Percentiles rank a stretch among this genome's conserved stretches.
Conservation (phyloP, 305 asterid species). For the Solanum aculeatissimum region DNA sequence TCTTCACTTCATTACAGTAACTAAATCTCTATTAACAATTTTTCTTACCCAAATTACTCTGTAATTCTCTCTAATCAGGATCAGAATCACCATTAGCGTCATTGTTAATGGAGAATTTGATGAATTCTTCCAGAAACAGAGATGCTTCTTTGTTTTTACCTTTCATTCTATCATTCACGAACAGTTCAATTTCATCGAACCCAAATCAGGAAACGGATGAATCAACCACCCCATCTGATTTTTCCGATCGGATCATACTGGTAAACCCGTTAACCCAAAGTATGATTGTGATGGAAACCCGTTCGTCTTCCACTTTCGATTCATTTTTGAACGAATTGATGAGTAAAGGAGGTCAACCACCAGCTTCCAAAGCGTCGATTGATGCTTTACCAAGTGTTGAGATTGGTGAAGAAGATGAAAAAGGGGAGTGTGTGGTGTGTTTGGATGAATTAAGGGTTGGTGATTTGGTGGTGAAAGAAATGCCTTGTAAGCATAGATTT, state of each 20-base stretch:
- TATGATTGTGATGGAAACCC: slow-evolving; percentile 42
- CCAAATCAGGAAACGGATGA: slow-evolving; percentile 10
- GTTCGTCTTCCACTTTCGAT: slow-evolving; percentile 15
- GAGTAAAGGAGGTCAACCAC: slow-evolving; percentile 42
- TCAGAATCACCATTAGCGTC: not conserved
- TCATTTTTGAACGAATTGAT: slow-evolving; percentile 27
- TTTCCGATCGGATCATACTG: slow-evolving; percentile 32
- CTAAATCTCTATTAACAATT: not conserved
- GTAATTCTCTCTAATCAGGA: not conserved
- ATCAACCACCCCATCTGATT: not conserved
- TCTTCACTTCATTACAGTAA: rapidly evolving
- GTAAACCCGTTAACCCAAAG: slow-evolving; percentile 50
- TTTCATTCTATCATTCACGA: slow-evolving; percentile 25
- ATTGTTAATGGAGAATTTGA: slow-evolving; percentile 21
- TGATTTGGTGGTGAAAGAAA: slow-evolving; percentile 29
- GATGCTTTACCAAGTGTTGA: slow-evolving; percentile 44
- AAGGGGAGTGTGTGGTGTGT: slow-evolving; percentile 49
- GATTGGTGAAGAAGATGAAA: slow-evolving; percentile 4
- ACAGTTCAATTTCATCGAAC: not conserved
- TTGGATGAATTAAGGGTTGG: slow-evolving; percentile 53
- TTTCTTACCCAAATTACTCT: not conserved
- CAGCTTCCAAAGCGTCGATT: slow-evolving; percentile 64
- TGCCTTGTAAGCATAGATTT: slow-evolving; percentile 74
- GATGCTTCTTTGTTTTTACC: slow-evolving; percentile 34
- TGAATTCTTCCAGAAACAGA: slow-evolving; percentile 33